phyloP scores from a whole-genome alignment of 2,329 filamentous ascomycete genomes.

The Aspergillus glaucus region DNA sequence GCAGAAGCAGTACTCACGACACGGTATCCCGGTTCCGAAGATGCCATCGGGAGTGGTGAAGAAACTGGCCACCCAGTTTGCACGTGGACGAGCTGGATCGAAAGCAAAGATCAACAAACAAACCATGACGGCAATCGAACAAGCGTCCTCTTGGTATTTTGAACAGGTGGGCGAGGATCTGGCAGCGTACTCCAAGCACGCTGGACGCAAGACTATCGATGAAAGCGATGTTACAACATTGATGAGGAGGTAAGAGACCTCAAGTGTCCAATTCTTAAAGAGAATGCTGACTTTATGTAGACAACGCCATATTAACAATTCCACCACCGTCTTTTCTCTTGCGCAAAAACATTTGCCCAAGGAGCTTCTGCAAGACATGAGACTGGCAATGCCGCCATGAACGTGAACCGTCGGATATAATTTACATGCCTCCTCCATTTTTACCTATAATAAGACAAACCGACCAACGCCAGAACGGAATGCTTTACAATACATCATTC shows the following conservation, averaged over 20 bases:
- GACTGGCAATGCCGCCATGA: constrained; percentile 35
- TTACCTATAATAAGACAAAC: constrained; percentile 7
- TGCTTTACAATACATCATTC: constrained; percentile 4
- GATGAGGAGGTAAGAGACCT: constrained; percentile 66
- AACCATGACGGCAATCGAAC: constrained; percentile 65
- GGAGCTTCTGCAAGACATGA: constrained; percentile 75
- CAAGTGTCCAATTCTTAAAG: not conserved
- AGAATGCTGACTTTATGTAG: constrained; percentile 45
- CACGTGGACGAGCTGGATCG: constrained; percentile 58
- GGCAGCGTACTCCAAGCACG: constrained; percentile 72
- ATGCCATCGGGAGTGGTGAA: constrained; percentile 70
- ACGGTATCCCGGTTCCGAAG: constrained; percentile 70
- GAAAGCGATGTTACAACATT: constrained; percentile 75
- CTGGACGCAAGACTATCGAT: constrained; percentile 76
- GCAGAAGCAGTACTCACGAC: constrained; percentile 57
- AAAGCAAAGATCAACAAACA: constrained; percentile 68
- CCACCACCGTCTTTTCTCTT: constrained; percentile 75
- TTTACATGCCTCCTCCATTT: constrained; percentile 5
- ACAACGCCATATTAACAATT: constrained; percentile 67
- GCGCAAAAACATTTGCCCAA: constrained; percentile 75
- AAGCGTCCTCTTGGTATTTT: constrained; percentile 87
- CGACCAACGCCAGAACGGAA: constrained; percentile 34
- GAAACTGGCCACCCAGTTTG: constrained; percentile 57
- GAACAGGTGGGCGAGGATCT: constrained; percentile 79
- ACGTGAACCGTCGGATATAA: constrained; percentile 4